Percentiles rank a stretch among this genome's conserved stretches.
phyloP scores from a whole-genome alignment of 2,329 filamentous ascomycete species.

The Fusarium brachygibbosum region DNA sequence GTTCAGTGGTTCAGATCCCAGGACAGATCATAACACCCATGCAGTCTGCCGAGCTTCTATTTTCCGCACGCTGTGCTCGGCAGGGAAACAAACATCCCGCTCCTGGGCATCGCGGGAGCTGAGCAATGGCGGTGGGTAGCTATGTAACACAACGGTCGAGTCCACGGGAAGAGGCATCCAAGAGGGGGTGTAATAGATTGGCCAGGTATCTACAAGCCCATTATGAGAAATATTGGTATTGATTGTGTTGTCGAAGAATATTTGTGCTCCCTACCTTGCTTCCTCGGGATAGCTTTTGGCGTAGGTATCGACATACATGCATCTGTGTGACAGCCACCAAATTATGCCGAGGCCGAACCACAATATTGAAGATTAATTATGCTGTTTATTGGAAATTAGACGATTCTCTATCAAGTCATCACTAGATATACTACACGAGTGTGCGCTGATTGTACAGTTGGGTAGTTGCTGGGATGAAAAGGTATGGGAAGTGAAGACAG shows the following conservation, averaged over 20 bases:
- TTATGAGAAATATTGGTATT: not conserved
- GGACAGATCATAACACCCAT: constrained; percentile 5
- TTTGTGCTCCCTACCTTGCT: not conserved
- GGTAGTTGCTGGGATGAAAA: not conserved
- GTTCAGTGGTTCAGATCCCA: not conserved
- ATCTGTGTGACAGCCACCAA: not conserved
- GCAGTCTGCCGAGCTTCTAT: constrained; percentile 19
- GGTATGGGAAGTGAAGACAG: not conserved
- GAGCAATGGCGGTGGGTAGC: constrained; percentile 9
- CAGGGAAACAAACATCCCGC: constrained; percentile 2
- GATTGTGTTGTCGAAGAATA: not conserved
- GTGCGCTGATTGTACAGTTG: not conserved
- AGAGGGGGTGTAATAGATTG: constrained; percentile 8
- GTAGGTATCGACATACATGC: not conserved
- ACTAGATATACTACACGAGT: not conserved
- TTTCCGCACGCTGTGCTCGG: not conserved
- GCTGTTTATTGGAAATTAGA: not conserved
- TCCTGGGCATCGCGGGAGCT: constrained; percentile 19
- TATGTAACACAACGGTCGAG: constrained; percentile 29
- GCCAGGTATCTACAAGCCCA: not conserved
- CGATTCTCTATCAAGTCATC: not conserved
- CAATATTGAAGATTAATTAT: not conserved
- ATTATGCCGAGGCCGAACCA: not conserved
- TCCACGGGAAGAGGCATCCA: constrained; percentile 29
- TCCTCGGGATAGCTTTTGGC: not conserved